Percentiles rank a stretch among this genome's conserved stretches.
These are phyloP conservation scores for Serendipita sp. DNA, from an alignment of 1,284 basidiomycete species.

Conservation along the genomic window DNA sequence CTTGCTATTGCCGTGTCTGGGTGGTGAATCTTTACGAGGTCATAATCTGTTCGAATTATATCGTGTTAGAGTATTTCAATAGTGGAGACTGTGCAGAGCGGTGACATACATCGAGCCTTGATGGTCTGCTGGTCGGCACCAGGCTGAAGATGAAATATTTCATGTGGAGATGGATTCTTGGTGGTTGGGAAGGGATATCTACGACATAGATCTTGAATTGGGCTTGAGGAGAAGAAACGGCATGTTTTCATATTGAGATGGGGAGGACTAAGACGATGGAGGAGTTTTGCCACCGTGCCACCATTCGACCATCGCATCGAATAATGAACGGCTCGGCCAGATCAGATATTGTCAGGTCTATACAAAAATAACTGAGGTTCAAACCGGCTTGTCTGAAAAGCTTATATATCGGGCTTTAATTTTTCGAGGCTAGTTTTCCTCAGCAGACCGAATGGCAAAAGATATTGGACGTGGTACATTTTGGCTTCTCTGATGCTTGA, in stretches of 20 bases:
- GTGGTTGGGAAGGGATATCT: slow-evolving; percentile 39
- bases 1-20: slow-evolving; percentile 46
- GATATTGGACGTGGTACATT: too few species aligned
- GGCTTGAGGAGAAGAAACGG: background rate
- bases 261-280: background rate
- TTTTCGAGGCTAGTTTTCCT: too few species aligned
- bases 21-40: slow-evolving; percentile 54
- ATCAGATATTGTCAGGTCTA: too few species aligned
- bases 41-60: slow-evolving; percentile 37
- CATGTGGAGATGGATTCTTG: slow-evolving; percentile 43
- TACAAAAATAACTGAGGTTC: too few species aligned
- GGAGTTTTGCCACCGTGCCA: too few species aligned
- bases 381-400: too few species aligned
- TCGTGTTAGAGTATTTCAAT: background rate
- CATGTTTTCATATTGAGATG: background rate
- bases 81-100: background rate
- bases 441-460: too few species aligned
- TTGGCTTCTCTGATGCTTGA: too few species aligned
- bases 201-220: background rate
- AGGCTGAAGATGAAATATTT: slow-evolving; percentile 51
- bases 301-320: too few species aligned
- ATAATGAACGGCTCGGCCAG: too few species aligned
- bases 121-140: slow-evolving; percentile 43
- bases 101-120: slow-evolving; percentile 45
- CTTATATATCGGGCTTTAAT: too few species aligned